Conservation (phyloP, 2,329 filamentous ascomycete genomes). For the Talaromyces sp. region DNA sequence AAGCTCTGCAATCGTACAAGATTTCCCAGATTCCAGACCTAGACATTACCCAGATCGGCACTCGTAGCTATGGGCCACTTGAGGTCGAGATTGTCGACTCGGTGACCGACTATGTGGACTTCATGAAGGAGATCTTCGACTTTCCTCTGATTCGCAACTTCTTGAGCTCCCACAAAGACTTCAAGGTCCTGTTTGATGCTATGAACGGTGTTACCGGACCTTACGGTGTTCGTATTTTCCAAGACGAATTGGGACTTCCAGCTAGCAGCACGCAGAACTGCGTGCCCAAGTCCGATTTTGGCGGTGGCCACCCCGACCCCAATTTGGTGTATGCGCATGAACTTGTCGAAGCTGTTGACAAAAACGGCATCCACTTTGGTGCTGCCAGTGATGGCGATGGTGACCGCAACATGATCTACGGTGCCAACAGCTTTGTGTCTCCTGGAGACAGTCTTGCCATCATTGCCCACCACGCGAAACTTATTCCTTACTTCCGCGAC, state of each 20-base stretch:
- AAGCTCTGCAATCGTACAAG: slow-evolving; percentile 87
- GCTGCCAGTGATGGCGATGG: slow-evolving; percentile 95
- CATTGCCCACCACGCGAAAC: slow-evolving; percentile 91
- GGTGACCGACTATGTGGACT: slow-evolving; percentile 81
- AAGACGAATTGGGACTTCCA: slow-evolving; percentile 82
- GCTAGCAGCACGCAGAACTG: slow-evolving; percentile 82
- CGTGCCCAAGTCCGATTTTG: slow-evolving; percentile 87
- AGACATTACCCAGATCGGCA: slow-evolving; percentile 77
- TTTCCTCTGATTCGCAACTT: slow-evolving; percentile 94
- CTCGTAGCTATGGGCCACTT: slow-evolving; percentile 74
- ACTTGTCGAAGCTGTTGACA: slow-evolving; percentile 88
- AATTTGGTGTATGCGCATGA: slow-evolving; percentile 97
- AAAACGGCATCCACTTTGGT: slow-evolving; percentile 87
- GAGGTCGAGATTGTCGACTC: slow-evolving; percentile 96
- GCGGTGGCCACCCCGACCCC: slow-evolving; percentile 93
- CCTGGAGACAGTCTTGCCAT: slow-evolving; percentile 96
- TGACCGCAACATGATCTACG: slow-evolving; percentile 99
- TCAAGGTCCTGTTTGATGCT: slow-evolving; percentile 95
- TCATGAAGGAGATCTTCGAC: slow-evolving; percentile 99
- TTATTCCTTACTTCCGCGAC: slow-evolving; percentile 98
- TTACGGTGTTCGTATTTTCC: slow-evolving; percentile 92
- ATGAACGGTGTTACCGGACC: slow-evolving; percentile 92
- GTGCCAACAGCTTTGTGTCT: slow-evolving; percentile 91
- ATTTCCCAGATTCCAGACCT: slow-evolving; percentile 80
- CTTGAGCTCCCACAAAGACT: slow-evolving; percentile 78